Evolutionary conservation across 805 yeast species (phyloP), one percentile per base, ranked within the genome.

Genomic region (Candida ortonii): DNA sequence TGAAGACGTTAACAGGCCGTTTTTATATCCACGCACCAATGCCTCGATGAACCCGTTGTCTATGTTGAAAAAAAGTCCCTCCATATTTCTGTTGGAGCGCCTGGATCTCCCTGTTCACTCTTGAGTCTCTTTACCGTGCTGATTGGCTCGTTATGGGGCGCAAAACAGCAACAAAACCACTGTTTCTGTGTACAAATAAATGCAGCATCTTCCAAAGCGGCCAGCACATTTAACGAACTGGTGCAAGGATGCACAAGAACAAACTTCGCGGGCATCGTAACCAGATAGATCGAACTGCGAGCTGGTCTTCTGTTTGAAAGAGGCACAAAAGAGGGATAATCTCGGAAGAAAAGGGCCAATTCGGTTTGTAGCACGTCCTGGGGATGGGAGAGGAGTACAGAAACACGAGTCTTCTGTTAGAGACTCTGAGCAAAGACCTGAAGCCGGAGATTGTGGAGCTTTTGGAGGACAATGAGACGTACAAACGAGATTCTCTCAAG

Each of bases 31-130:
- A 54, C 98, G 80, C 25, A 90, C 95, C 21, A 94, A 76, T 28
- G 90, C 98, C 64, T 93, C 99, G 49, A 93, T 73, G 65, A 73
- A 93, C 15, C 99, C 99, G 59, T 73, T 57, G 33, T 90, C 89
- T 44, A 88, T 71, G 67, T 93, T 93, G 68, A 93, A 93, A 62
- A 71, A 87, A 31, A 90, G 72, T 17, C 97, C 97, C 61, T 93
- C 97, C 98, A 90, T 90, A n/a, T n/a, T n/a, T n/a, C n/a, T n/a
- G n/a, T n/a, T 34, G 35, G 11, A 24, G 12, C 14, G 14, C 13
- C 27, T 24, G 12, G 8, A 24, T 24, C 13, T 10, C 11, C 11
- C 9, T 13, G 8, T 9, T 21, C 34, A 16, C 10, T 21, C 22
- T 21, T 21, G 10, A 21, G 11, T 21, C 22, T 11, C 9, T 11